Evolutionary conservation across 2,329 filamentous ascomycete species (phyloP), one percentile per base, ranked within the genome.

Genomic region (Coniella vitis): DNA sequence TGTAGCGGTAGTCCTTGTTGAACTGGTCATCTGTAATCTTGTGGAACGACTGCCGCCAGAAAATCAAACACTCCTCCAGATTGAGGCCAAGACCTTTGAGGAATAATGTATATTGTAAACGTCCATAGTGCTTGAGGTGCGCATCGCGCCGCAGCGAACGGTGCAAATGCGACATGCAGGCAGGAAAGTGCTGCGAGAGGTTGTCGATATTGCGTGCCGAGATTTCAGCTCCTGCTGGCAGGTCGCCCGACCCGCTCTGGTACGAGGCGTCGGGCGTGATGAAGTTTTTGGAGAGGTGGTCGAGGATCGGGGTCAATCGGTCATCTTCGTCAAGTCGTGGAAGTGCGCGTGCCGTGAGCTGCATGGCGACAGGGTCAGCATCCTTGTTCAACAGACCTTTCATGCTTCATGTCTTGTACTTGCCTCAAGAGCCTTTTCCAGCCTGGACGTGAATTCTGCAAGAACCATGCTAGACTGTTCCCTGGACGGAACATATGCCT

Each of bases 1-100:
- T 97, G 76, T 98, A 98, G 38, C 87, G 80, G 70, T 98, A 97
- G 63, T 96, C 90, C 63, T 96, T 97, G 69, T 94, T 94, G 76
- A 97, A 98, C 32, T 84, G 84, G 60, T 97, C 91, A 61, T 97
- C 93, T 0, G 87, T 90, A 55, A 94, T 81, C 57, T 89, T 86
- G 63, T 82, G 83, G 77, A 98, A 97, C 22, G 78, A 75, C 54
- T 81, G 78, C 10, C 93, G 84, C 93, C 93, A 98, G 72, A 98
- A 98, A 12, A 89, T 59, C 20, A 98, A 77, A 58, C 83, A 89
- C 66, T 98, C 91, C 61, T 96, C 90, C n/a, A 98, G 72, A 55
- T 80, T 89, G 22, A 98, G 73, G 0, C 93, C 93, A 51, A 97
- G 89, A 37, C 93, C 93, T 68, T 98, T 98, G 51, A 98, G 76